phyloP scores from a whole-genome alignment of 2,329 filamentous ascomycete species.

The Fusarium proliferatum region DNA sequence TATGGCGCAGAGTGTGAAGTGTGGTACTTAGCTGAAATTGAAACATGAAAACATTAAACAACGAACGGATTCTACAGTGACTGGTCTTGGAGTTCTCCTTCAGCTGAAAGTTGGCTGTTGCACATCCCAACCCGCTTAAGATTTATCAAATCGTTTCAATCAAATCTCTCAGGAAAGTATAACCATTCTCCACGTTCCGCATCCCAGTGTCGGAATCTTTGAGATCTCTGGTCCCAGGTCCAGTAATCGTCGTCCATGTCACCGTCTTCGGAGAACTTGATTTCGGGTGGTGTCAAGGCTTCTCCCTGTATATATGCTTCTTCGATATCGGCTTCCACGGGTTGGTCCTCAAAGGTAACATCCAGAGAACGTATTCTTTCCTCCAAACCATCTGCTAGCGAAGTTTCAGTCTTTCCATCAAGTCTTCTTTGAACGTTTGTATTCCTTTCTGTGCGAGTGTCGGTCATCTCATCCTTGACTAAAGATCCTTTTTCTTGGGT shows the following conservation, averaged over 20 bases:
- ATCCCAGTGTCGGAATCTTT: slow-evolving; percentile 42
- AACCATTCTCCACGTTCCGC: slow-evolving; percentile 36
- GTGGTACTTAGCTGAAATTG: slow-evolving; percentile 1
- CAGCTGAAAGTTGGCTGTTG: neutral
- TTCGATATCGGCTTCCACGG: neutral
- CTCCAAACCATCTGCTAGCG: slow-evolving; percentile 6
- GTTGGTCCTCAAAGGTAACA: neutral
- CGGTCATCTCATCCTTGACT: neutral
- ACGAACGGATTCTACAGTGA: neutral
- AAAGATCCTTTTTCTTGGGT: neutral
- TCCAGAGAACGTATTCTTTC: slow-evolving; percentile 6
- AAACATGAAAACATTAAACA: neutral
- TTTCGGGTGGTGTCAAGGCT: slow-evolving; percentile 30
- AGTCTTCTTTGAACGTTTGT: slow-evolving; percentile 18
- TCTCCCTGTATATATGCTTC: slow-evolving; percentile 34
- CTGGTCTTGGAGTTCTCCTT: neutral
- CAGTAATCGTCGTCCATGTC: slow-evolving; percentile 39
- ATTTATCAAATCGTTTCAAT: slow-evolving; percentile 19
- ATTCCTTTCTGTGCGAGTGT: neutral
- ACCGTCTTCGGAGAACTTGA: slow-evolving; percentile 33
- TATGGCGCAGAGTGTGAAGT: neutral
- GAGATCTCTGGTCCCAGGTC: slow-evolving; percentile 31
- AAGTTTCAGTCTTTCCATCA: neutral
- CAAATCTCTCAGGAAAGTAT: slow-evolving; percentile 41
- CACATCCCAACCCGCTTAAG: neutral